Evolutionary conservation across 495 filamentous ascomycete genomes (phyloP), one percentile per base, ranked within the genome.

Genomic region (Xylaria palmicola): DNA sequence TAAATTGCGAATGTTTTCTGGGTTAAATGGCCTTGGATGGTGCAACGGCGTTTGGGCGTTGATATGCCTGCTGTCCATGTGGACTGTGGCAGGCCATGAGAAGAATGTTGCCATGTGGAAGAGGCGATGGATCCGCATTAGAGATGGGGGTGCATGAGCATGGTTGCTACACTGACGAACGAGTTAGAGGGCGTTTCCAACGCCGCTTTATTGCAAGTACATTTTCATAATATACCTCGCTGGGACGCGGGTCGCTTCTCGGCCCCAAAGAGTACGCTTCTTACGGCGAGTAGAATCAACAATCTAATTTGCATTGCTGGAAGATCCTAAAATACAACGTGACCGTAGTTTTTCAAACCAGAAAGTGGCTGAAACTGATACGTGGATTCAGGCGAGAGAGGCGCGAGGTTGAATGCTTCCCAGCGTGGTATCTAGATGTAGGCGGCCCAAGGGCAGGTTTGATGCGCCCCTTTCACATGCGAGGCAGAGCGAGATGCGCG

Each of bases 61-160:
- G 50, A 54, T 48, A 32, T 43, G 58, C 36, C 30, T 51, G 53
- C 58, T 54, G 50, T 55, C 40, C 26, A 48, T 30, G 22, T 40
- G 32, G 51, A 27, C 30, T 61, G 27, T 48, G 59, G 32, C 59
- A 54, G 59, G 24, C 50, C 49, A 61, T 61, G 12, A 51, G 20
- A 10, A 51, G 20, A 24, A 61, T 24, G 27, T 29, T 54, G 41
- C 9, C 22, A 43, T 44, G 24, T 55, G 7, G 27, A 55, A 20
- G n/a, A 55, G 40, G 26, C 24, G 26, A 48, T n/a, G 22, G 50
- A 15, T n/a, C 26, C 40, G 50, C 24, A 55, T 54, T 39, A 47
- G 41, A 60, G 32, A 54, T n/a, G 50, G 49, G 48, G 49, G 48
- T 48, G 50, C 49, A 61, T 60, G 49, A 55, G 49, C 39, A 44